These are phyloP conservation scores for Xylariaceae sp. DNA, from an alignment of 2,329 filamentous ascomycete species.

Conservation along the genomic window DNA sequence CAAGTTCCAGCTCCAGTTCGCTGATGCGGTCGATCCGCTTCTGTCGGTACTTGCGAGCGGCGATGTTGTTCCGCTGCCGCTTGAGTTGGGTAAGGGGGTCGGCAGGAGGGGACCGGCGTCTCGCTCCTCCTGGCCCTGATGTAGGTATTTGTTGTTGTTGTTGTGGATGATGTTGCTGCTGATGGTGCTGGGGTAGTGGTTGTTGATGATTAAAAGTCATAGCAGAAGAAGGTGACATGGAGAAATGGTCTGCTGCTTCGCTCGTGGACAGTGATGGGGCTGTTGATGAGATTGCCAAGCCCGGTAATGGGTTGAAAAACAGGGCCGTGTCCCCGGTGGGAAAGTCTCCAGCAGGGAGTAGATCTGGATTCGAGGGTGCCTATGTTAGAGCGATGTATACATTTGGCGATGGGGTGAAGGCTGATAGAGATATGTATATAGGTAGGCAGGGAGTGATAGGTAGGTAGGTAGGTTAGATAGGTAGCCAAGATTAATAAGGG, in stretches of 20 bases:
- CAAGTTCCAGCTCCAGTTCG: constrained; percentile 55
- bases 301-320: constrained; percentile 19
- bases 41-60: constrained; percentile 66
- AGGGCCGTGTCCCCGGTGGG: constrained; percentile 21
- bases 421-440: no score
- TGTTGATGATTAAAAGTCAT: constrained; percentile 16
- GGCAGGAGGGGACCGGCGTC: constrained; percentile 23
- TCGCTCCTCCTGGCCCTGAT: no score
- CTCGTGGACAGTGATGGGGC: constrained; percentile 6
- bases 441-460: no score
- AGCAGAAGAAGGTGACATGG: constrained; percentile 14
- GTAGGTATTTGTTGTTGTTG: constrained; percentile 21
- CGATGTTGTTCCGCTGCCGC: constrained; percentile 63
- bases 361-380: no score
- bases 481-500: neutral
- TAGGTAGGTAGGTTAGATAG: constrained; percentile 4
- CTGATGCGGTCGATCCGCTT: constrained; percentile 62
- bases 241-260: constrained; percentile 11
- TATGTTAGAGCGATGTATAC: no score
- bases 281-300: constrained; percentile 15
- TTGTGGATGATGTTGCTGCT: no score
- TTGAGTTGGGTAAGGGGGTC: constrained; percentile 41
- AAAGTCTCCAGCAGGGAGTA: constrained; percentile 22
- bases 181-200: constrained; percentile 21
- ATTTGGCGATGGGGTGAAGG: no score